phyloP scores from a whole-genome alignment of 2,329 filamentous ascomycete species.

The Diatrype stigma region DNA sequence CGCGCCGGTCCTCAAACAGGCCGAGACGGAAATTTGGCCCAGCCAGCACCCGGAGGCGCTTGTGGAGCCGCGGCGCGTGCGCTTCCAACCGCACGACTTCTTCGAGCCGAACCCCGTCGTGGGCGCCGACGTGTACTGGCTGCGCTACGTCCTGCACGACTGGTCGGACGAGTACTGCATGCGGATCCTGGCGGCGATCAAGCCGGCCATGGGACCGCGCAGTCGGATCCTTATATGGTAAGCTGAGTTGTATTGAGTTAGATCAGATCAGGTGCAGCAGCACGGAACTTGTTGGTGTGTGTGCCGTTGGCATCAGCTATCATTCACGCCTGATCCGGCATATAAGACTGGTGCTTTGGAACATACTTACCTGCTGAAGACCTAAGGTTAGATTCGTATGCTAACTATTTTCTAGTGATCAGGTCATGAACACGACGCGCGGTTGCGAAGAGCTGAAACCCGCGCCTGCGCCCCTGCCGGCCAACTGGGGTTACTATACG shows the following conservation, averaged over 20 bases:
- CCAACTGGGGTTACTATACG: slow-evolving; percentile 30
- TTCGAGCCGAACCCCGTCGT: slow-evolving; percentile 20
- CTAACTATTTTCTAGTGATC: slow-evolving; percentile 21
- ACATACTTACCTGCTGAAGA: too few relatives aligned
- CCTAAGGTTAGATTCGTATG: background rate
- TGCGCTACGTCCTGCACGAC: slow-evolving; percentile 20
- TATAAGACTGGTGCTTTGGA: too few relatives aligned
- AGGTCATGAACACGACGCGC: slow-evolving; percentile 32
- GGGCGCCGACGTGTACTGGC: slow-evolving; percentile 14
- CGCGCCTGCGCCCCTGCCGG: slow-evolving; percentile 28
- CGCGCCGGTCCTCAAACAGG: slow-evolving; percentile 12
- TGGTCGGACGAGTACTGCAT: slow-evolving; percentile 8
- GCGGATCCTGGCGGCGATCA: background rate
- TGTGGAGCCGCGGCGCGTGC: slow-evolving; percentile 8
- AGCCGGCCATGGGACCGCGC: background rate
- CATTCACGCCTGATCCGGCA: too few relatives aligned
- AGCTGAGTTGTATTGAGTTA: background rate
- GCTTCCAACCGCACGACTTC: slow-evolving; percentile 18
- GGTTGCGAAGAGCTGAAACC: slow-evolving; percentile 23
- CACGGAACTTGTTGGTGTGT: too few relatives aligned
- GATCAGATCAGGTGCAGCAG: too few relatives aligned
- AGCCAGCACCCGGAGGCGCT: background rate
- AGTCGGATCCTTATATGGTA: background rate
- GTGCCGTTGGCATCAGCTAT: too few relatives aligned
- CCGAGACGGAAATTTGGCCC: slow-evolving; percentile 10